Base-by-base conservation (phyloP, 2,329 filamentous ascomycete species). In the Nothophaeocryptopus gaeumannii region DNA sequence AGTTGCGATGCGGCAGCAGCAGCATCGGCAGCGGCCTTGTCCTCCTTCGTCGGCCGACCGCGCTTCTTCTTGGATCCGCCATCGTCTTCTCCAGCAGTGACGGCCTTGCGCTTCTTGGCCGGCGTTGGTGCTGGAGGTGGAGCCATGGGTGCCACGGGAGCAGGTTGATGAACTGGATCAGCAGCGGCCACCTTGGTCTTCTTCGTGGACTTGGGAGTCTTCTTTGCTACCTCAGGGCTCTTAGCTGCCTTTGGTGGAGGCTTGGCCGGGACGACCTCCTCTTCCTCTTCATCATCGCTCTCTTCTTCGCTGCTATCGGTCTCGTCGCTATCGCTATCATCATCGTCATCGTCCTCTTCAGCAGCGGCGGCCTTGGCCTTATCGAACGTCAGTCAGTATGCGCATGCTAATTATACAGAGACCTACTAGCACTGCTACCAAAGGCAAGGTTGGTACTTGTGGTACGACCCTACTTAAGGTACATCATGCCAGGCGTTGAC, bases 161-260 rank as follows among this genome's bases (percentile, higher is more conserved):
- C 13, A 60, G 54, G 50, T 56, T 59, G 55, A 51, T 60, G 52
- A 58, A 58, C 14, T 43, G 42, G 12, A 47, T 50, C 58, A 26
- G 62, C 58, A 30, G 60, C 52, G n/a, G 58, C 43, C n/a, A 53
- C 55, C 52, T 62, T 60, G 49, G 41, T 54, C 48, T 60, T 63
- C 48, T 63, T 63, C 41, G 57, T 48, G 12, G 71, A 66, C 61
- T 74, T 74, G 59, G 58, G 51, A 5, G 59, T 60, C 50, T 60
- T 63, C 53, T 63, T 61, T 26, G 20, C 20, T 26, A 26, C 20
- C 42, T 50, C 58, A 59, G 58, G 61, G 44, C 51, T 66, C 56
- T 33, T 51, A 35, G 50, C 54, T 15, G 69, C 66, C 15, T 59
- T 58, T 15, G 65, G 61, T 13, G 49, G 67, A 51, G 45, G 67